Conservation (phyloP, 306 rosid genomes). For the Citrullus colocynthis region DNA sequence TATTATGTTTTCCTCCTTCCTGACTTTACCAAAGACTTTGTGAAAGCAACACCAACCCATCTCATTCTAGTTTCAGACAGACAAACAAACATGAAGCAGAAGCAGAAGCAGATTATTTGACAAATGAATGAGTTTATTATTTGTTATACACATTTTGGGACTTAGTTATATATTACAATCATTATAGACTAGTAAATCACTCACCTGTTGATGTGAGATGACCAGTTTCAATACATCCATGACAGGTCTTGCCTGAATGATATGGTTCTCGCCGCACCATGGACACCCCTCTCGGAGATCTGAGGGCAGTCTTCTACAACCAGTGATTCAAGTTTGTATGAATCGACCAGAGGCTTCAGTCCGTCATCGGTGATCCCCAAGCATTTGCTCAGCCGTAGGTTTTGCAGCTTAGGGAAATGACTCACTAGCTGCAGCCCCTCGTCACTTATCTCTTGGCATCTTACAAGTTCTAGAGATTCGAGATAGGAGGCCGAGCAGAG, state of each 20-base stretch:
- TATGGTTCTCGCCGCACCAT: constrained; percentile 55
- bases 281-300: constrained; percentile 64
- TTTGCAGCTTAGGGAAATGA: constrained; percentile 45
- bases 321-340: constrained; percentile 52
- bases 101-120: background rate
- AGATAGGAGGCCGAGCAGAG: constrained; percentile 62
- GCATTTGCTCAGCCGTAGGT: constrained; percentile 51
- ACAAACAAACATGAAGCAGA: background rate
- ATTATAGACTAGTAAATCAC: background rate
- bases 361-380: constrained; percentile 83
- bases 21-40: background rate
- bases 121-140: background rate
- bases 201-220: background rate
- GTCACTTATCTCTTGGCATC: constrained; percentile 81
- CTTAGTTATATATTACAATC: background rate
- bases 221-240: constrained; percentile 56
- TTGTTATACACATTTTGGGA: background rate
- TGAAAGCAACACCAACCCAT: background rate
- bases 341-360: constrained; percentile 59
- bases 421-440: constrained; percentile 74
- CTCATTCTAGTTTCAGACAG: background rate
- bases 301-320: constrained; percentile 81
- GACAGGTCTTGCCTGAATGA: constrained; percentile 73
- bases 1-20: background rate
- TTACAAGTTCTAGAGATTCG: constrained; percentile 59